phyloP scores from a whole-genome alignment of 2,329 filamentous ascomycete genomes.

The Stachybotrys echinatus region DNA sequence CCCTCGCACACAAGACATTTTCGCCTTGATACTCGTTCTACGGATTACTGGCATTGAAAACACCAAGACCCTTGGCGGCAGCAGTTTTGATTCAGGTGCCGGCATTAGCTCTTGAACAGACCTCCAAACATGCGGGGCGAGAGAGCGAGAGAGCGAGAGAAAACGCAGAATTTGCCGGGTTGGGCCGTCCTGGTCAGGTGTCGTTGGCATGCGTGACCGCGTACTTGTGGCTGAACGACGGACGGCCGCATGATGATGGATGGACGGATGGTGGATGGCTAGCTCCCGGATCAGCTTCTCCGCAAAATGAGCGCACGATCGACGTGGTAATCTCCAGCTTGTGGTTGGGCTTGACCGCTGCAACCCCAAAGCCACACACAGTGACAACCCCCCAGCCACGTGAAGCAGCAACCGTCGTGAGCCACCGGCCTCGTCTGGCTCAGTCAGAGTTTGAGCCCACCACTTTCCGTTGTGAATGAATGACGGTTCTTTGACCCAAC shows the following conservation, averaged over 20 bases:
- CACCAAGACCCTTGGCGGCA: background rate
- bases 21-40: too few species aligned
- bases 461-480: too few species aligned
- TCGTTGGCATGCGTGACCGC: background rate
- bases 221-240: background rate
- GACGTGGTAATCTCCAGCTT: background rate
- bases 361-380: too few species aligned
- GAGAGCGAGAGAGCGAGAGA: background rate
- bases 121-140: too few species aligned
- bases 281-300: background rate
- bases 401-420: too few species aligned
- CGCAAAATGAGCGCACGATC: background rate
- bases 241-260: too few species aligned
- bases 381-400: too few species aligned
- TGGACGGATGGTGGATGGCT: background rate
- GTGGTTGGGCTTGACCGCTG: background rate
- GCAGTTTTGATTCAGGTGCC: background rate
- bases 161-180: background rate
- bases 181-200: background rate
- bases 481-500: too few species aligned
- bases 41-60: too few species aligned
- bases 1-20: background rate
- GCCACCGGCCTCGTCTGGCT: too few species aligned
- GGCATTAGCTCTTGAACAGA: background rate
- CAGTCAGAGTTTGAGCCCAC: too few species aligned